Conservation (phyloP, 331 rosid species). For the Pyrus hybrid region DNA sequence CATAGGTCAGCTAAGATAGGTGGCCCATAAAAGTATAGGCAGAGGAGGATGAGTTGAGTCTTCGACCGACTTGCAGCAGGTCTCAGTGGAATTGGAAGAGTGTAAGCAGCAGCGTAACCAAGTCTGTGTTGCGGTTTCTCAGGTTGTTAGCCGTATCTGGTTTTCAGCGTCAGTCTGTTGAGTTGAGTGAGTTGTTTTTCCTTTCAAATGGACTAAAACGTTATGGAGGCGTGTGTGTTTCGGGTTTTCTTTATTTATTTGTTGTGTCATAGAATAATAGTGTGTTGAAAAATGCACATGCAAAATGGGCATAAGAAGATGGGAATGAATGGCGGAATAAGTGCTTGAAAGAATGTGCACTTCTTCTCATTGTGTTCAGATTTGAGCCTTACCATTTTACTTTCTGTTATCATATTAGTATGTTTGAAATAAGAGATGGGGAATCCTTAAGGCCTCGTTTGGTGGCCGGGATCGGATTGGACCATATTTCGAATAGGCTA, state of each 20-base stretch:
- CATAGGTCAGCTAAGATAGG: no score
- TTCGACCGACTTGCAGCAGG: background rate
- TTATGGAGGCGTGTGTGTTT: background rate
- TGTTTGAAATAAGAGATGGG: background rate
- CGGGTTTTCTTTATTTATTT: background rate
- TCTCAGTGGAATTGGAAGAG: background rate
- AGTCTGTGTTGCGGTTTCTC: background rate
- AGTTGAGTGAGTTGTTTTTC: background rate
- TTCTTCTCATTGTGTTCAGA: background rate
- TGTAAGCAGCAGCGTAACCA: background rate
- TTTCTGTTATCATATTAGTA: background rate
- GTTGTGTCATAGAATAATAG: background rate
- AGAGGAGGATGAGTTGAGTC: background rate
- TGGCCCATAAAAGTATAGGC: slow-evolving; percentile 11
- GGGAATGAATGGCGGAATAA: slow-evolving; percentile 5
- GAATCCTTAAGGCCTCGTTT: background rate
- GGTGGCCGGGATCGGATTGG: background rate
- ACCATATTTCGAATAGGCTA: background rate
- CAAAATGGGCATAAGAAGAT: background rate
- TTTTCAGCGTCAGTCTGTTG: background rate
- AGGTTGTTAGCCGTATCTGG: background rate
- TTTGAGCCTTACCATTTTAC: no score
- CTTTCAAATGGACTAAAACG: background rate
- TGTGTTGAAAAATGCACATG: background rate
- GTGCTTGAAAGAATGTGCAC: background rate